Base-by-base conservation (phyloP, 495 filamentous ascomycete genomes). In the Daldinia decipiens region DNA sequence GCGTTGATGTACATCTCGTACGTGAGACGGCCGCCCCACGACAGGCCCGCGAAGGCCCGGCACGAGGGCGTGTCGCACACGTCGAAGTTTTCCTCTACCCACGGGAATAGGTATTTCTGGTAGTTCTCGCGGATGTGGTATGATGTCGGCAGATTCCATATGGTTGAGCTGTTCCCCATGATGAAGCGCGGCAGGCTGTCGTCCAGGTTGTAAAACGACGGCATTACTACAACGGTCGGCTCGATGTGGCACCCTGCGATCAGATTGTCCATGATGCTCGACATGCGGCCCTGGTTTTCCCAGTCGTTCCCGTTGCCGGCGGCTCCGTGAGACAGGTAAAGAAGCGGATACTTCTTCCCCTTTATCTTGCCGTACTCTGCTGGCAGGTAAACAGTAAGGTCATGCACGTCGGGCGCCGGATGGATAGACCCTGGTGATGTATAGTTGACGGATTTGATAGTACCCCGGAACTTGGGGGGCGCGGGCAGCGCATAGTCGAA, bases 1-100 rank as follows among this genome's bases (percentile, higher is more conserved):
- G 76, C 76, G 58, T 78, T 77, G 38, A 76, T 72, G 66, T 67
- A 77, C 76, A 78, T 78, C 72, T 78, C 76, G 65, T 78, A 77
- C 51, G 76, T 67, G 4, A 78, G 68, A 2, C 76, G 70, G 19
- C 74, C 76, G 57, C 76, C 76, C 74, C 74, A 74, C 32, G 67
- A 72, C 12, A 78, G 51, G 4, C 76, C 76, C 29, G 76, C 76
- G 57, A 77, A 78, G 31, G 76, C 76, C 21, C 76, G 76, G 36
- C 76, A 77, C 21, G 59, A 57, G 5, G 76, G 65, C 50, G 72
- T 62, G 6, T 26, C 53, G 45, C 74, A 77, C 1, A 78, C 76
- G 13, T 74, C 34, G 9, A 63, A 59, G 58, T 74, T 43, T 36
- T 45, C 11, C 31, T 74, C 74, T 11, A 78, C 74, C 65, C 67